These are phyloP conservation scores for Pseudozyma thailandica DNA, from an alignment of 1,284 basidiomycete species.

Conservation along the genomic window DNA sequence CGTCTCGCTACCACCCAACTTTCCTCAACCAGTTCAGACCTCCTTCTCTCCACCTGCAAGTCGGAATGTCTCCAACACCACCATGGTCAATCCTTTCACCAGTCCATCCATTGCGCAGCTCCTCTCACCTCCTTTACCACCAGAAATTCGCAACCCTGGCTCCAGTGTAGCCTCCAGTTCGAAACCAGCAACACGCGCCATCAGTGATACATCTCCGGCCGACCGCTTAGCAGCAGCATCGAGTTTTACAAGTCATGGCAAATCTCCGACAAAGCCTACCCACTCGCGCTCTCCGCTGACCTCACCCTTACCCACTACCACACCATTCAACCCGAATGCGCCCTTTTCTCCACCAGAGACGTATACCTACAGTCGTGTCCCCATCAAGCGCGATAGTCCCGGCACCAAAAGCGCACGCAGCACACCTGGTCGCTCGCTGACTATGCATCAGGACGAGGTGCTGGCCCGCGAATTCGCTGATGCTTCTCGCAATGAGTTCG, in stretches of 20 bases:
- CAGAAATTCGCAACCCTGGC: constrained; percentile 4
- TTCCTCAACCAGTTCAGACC: constrained; percentile 50
- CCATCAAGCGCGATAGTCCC: constrained; percentile 34
- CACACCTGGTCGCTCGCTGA: constrained; percentile 45
- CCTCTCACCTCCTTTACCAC: constrained; percentile 26
- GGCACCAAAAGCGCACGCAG: constrained; percentile 46
- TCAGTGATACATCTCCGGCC: neutral
- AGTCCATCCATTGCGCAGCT: constrained; percentile 44
- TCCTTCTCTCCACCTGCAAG: constrained; percentile 54
- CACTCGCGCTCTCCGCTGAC: constrained; percentile 8
- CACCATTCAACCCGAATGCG: constrained; percentile 17
- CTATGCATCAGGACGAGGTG: constrained; percentile 22
- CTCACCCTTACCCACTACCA: constrained; percentile 8
- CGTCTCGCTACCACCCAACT: constrained; percentile 56
- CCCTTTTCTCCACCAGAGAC: constrained; percentile 43
- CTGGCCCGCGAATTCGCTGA: constrained; percentile 24
- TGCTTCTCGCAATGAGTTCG: constrained; percentile 26
- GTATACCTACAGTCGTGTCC: constrained; percentile 29
- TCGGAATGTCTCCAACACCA: constrained; percentile 18
- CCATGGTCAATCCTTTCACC: constrained; percentile 27
- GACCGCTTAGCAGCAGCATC: neutral
- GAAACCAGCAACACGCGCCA: neutral
- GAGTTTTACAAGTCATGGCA: neutral
- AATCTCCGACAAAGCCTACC: constrained; percentile 13
- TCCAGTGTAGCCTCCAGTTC: neutral